Conservation (phyloP, 352 stramenopile genomes). For the Phytophthora litchii region DNA sequence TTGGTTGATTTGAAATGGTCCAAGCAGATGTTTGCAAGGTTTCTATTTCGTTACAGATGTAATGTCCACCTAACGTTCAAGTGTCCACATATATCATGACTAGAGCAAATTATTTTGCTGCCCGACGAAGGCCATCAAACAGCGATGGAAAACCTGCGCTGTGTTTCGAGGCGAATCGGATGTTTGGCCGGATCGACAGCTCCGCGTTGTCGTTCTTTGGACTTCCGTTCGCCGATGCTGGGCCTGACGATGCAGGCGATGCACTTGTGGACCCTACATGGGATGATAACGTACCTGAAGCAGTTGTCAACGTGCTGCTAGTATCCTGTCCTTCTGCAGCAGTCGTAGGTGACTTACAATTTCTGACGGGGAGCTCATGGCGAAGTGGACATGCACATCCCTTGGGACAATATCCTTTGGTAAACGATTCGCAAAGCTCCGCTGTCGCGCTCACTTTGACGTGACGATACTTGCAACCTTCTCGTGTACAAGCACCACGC, state of each 20-base stretch:
- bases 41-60: constrained; percentile 1
- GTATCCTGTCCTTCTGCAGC: constrained; percentile 4
- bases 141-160: constrained; percentile 51
- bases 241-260: constrained; percentile 7
- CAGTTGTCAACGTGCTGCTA: constrained; percentile 12
- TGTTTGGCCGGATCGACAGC: constrained; percentile 70
- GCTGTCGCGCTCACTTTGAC: constrained; percentile 80
- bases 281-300: constrained; percentile 47
- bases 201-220: constrained; percentile 22
- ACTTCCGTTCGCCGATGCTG: constrained; percentile 18
- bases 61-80: constrained; percentile 14
- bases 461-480: constrained; percentile 80
- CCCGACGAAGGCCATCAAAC: constrained; percentile 36
- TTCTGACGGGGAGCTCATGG: constrained; percentile 59
- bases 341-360: constrained; percentile 12
- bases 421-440: constrained; percentile 66
- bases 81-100: constrained; percentile 13
- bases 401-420: constrained; percentile 69
- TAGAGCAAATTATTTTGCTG: constrained; percentile 23
- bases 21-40: constrained; percentile 4
- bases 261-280: constrained; percentile 9
- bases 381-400: constrained; percentile 58
- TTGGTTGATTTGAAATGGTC: constrained; percentile 3
- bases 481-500: constrained; percentile 69
- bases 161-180: constrained; percentile 69